phyloP scores from a whole-genome alignment of 1,139 yeast genomes.

The Yamadazyma atmosphaerica region DNA sequence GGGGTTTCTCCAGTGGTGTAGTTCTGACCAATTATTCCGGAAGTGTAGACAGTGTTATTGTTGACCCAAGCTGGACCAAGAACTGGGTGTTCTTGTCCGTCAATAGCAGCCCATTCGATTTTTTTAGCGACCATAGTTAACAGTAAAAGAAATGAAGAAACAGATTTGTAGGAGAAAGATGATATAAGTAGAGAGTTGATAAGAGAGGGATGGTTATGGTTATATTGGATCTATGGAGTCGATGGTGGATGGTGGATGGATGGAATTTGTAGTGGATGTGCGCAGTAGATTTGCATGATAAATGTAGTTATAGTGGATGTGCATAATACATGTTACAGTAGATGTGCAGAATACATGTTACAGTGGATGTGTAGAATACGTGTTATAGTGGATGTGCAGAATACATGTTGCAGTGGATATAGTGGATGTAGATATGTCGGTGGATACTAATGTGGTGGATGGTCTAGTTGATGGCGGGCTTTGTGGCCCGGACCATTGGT shows the following conservation, averaged over 20 bases:
- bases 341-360: too few relatives aligned
- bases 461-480: too few relatives aligned
- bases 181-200: neutral
- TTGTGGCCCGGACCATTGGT: neutral
- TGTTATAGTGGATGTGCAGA: too few relatives aligned
- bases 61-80: constrained; percentile 50
- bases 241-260: constrained; percentile 1
- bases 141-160: neutral
- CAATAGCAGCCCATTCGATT: constrained; percentile 41
- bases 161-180: neutral
- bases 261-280: neutral
- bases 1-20: constrained; percentile 38
- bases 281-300: too few relatives aligned
- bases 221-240: too few relatives aligned
- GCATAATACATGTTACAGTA: too few relatives aligned
- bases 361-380: too few relatives aligned
- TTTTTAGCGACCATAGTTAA: constrained; percentile 25
- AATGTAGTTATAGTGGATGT: too few relatives aligned
- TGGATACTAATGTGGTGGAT: too few relatives aligned
- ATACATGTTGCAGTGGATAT: too few relatives aligned
- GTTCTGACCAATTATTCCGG: constrained; percentile 37
- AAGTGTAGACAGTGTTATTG: constrained; percentile 53
- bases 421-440: too few relatives aligned
- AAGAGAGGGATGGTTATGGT: too few relatives aligned
- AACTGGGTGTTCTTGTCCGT: constrained; percentile 34